Percentiles rank a stretch among this genome's conserved stretches.
phyloP scores from a whole-genome alignment of 225 moss, liverwort and hornwort species.

The Neckera pumila region DNA sequence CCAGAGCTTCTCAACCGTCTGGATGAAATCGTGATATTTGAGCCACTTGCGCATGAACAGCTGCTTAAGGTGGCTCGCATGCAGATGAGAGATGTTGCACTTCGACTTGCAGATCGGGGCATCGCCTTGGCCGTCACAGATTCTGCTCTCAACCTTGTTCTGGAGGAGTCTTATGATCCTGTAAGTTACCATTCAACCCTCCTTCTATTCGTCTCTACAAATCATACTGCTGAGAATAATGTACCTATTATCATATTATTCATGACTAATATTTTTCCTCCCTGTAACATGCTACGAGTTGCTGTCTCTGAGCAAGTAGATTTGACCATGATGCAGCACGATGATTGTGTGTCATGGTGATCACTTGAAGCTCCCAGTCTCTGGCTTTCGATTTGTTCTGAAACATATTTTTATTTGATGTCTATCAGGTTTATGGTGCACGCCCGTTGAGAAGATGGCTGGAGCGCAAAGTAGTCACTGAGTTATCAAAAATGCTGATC shows the following conservation, averaged over 20 bases:
- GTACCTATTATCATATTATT: background rate
- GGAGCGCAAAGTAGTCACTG: conserved; percentile 86
- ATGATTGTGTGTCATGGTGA: background rate
- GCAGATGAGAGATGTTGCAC: conserved; percentile 88
- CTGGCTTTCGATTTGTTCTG: background rate
- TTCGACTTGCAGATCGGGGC: conserved; percentile 74
- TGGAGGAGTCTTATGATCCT: conserved; percentile 74
- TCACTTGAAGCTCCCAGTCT: background rate
- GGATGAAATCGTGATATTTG: conserved; percentile 88
- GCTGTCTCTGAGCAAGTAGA: background rate
- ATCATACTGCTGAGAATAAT: background rate
- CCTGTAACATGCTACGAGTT: background rate
- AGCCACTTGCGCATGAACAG: conserved; percentile 58
- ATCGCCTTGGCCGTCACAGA: conserved; percentile 89
- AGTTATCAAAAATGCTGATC: conserved; percentile 75
- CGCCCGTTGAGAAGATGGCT: conserved; percentile 86
- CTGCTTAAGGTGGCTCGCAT: conserved; percentile 81
- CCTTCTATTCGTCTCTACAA: background rate
- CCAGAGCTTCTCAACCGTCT: conserved; percentile 85
- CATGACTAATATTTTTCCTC: background rate
- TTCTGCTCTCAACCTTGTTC: conserved; percentile 67
- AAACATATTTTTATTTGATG: background rate
- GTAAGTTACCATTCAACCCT: conserved; percentile 7
- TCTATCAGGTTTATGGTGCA: conserved; percentile 66
- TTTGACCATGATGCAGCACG: background rate